Conservation (phyloP, 371 early-diverging fungal species). For the Capniomyces stellatus region DNA sequence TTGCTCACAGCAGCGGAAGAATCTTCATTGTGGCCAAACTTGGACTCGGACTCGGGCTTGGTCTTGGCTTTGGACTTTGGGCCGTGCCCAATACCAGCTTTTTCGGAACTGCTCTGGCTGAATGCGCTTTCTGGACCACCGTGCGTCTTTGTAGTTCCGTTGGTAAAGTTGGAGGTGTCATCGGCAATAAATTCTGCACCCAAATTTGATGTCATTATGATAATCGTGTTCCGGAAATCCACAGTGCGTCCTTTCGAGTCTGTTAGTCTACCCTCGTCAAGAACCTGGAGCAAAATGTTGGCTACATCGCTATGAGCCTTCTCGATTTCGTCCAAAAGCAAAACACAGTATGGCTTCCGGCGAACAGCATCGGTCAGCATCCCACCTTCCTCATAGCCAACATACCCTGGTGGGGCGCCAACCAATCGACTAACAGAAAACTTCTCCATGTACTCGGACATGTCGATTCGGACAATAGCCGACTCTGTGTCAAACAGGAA, state of each 20-base stretch:
- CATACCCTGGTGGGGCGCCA: conserved; percentile 81
- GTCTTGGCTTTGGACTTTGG: too few species aligned
- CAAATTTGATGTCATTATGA: conserved; percentile 82
- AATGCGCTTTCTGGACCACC: too few species aligned
- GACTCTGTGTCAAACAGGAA: conserved; percentile 75
- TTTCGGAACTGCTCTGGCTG: too few species aligned
- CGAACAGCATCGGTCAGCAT: conserved; percentile 79
- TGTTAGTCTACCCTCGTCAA: conserved; percentile 83
- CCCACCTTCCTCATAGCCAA: conserved; percentile 76
- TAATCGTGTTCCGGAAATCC: conserved; percentile 81
- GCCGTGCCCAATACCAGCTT: too few species aligned
- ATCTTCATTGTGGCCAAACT: too few species aligned
- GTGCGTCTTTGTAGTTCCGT: not conserved
- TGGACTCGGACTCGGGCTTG: too few species aligned
- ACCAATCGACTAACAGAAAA: conserved; percentile 66
- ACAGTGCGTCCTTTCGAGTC: conserved; percentile 68
- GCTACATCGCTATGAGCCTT: conserved; percentile 72
- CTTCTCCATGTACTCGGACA: conserved; percentile 77
- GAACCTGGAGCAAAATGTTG: conserved; percentile 60
- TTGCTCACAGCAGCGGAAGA: not conserved
- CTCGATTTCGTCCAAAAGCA: conserved; percentile 85
- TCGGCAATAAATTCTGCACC: conserved; percentile 29
- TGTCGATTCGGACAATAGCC: conserved; percentile 75
- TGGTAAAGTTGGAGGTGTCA: not conserved
- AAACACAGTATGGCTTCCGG: conserved; percentile 72